These are phyloP conservation scores for Psilocybe cyanescens DNA, from an alignment of 768 basidiomycete species.

Conservation along the genomic window DNA sequence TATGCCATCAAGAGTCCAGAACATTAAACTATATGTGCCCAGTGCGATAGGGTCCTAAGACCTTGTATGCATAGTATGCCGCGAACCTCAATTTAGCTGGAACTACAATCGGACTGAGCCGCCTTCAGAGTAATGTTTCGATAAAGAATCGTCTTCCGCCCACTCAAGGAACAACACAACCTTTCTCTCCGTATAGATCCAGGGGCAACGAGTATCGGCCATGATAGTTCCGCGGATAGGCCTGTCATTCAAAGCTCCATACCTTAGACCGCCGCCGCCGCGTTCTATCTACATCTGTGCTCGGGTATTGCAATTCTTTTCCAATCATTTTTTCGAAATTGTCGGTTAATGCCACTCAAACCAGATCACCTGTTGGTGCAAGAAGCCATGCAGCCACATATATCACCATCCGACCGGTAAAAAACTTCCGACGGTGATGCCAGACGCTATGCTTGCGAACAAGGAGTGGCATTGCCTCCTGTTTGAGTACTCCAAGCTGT, in stretches of 20 bases:
- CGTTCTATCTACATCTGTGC: constrained; percentile 18
- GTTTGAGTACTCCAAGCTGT: constrained; percentile 8
- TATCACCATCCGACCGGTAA: constrained; percentile 8
- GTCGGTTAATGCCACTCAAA: not conserved
- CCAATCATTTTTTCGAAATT: not conserved
- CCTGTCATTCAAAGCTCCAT: constrained; percentile 27
- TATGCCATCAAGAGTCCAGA: constrained; percentile 1
- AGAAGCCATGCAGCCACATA: constrained; percentile 6
- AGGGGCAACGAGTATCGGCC: not conserved
- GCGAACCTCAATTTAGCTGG: too few relatives aligned
- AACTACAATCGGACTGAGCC: too few relatives aligned
- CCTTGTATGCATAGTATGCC: not conserved
- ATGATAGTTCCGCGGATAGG: constrained; percentile 25
- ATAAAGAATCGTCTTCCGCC: not conserved
- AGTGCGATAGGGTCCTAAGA: not conserved
- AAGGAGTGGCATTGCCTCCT: constrained; percentile 4
- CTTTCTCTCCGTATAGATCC: not conserved
- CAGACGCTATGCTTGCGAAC: constrained; percentile 11
- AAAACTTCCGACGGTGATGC: constrained; percentile 12
- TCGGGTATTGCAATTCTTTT: not conserved
- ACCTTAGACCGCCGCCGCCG: constrained; percentile 25
- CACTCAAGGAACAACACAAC: not conserved
- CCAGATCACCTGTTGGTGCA: constrained; percentile 2
- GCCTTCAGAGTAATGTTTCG: not conserved
- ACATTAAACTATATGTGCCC: not conserved